These are phyloP conservation scores for Pseudogymnoascus sp. DNA, from an alignment of 2,329 filamentous ascomycete genomes.

Conservation along the genomic window DNA sequence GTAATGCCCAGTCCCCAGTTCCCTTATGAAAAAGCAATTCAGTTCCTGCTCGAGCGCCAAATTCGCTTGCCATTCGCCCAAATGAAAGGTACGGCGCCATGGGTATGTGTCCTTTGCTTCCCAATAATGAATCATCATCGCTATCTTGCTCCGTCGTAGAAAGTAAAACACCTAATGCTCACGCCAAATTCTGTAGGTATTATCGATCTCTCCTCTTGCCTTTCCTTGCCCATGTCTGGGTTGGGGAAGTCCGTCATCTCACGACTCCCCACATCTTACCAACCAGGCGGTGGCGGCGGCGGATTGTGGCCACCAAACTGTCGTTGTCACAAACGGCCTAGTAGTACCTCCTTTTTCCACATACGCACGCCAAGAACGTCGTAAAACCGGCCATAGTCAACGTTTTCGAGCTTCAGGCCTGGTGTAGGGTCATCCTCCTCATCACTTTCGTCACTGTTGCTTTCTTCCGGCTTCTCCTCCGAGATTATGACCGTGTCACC, in stretches of 20 bases:
- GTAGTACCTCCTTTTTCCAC: constrained; percentile 48
- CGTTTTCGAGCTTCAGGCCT: constrained; percentile 31
- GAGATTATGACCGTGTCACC: constrained; percentile 16
- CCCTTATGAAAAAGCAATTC: background rate
- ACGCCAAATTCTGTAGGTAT: background rate
- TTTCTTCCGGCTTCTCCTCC: constrained; percentile 23
- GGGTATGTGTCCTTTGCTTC: background rate
- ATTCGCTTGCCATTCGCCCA: constrained; percentile 6
- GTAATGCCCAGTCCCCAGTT: background rate
- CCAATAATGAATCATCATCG: background rate
- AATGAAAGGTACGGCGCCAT: background rate
- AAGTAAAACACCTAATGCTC: background rate
- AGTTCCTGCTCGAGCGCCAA: background rate
- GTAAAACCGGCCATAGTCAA: constrained; percentile 35
- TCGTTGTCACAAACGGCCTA: constrained; percentile 33
- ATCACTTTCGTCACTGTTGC: constrained; percentile 27
- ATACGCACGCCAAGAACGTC: constrained; percentile 44
- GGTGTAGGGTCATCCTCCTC: constrained; percentile 27
- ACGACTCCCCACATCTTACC: background rate
- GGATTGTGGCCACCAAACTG: background rate
- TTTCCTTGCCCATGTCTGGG: background rate
- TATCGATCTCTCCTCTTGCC: background rate
- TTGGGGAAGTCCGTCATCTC: background rate
- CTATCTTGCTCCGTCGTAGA: background rate
- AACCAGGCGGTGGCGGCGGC: background rate